A percentile compares a stretch with the other conserved stretches of the same genome.
phyloP scores from a whole-genome alignment of 2,329 filamentous ascomycete genomes.

The Xylaria multiplex region DNA sequence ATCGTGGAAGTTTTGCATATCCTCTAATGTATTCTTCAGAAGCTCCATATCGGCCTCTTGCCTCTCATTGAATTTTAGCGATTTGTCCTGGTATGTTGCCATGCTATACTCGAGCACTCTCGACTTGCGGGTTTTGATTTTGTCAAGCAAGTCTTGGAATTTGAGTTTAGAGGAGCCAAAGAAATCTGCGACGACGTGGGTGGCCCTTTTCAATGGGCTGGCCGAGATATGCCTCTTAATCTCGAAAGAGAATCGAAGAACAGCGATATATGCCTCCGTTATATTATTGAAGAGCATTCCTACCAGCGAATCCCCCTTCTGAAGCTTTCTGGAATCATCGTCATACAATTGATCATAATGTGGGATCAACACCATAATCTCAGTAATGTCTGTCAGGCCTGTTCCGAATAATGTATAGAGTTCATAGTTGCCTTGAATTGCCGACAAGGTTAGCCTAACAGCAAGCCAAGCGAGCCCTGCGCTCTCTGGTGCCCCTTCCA shows the following conservation, averaged over 20 bases:
- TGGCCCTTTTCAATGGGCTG: not conserved
- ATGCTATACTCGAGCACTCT: slow-evolving; percentile 16
- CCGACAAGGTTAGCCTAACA: not conserved
- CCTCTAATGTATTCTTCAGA: not conserved
- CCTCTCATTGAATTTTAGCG: slow-evolving; percentile 6
- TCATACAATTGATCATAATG: slow-evolving; percentile 2
- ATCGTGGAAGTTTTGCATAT: slow-evolving; percentile 2
- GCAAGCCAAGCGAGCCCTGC: slow-evolving; percentile 7
- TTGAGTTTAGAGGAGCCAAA: slow-evolving; percentile 7
- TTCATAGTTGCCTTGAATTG: slow-evolving; percentile 5
- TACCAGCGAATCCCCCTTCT: not conserved
- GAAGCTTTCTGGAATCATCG: not conserved
- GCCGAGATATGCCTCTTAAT: slow-evolving; percentile 1
- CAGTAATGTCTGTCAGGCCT: slow-evolving; percentile 6
- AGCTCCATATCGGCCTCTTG: slow-evolving; percentile 3
- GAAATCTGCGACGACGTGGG: slow-evolving; percentile 1
- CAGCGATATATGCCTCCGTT: slow-evolving; percentile 5
- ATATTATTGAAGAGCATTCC: slow-evolving; percentile 5
- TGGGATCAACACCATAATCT: slow-evolving; percentile 5
- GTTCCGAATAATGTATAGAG: slow-evolving; percentile 6
- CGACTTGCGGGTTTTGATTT: slow-evolving; percentile 3
- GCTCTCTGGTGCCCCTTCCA: slow-evolving; percentile 3
- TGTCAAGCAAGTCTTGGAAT: slow-evolving; percentile 2
- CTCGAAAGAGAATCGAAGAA: slow-evolving; percentile 8
- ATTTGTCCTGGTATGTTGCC: slow-evolving; percentile 11